phyloP scores from a whole-genome alignment of 352 stramenopile species.

The Phytophthora chlamydospora region DNA sequence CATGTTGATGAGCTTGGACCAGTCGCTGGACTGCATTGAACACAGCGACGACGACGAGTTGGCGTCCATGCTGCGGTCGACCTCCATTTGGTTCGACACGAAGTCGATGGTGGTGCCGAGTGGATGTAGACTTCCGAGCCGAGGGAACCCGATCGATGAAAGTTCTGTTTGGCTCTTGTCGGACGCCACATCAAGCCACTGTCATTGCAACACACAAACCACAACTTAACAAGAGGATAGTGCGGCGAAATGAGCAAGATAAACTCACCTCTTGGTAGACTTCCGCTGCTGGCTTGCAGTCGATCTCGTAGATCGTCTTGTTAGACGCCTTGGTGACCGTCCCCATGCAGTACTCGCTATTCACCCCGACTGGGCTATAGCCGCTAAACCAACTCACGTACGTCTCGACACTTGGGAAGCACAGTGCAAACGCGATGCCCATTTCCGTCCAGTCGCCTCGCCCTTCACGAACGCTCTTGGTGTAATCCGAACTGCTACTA shows the following conservation, averaged over 20 bases:
- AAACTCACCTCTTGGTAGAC: conserved; percentile 78
- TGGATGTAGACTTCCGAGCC: conserved; percentile 82
- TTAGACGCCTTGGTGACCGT: conserved; percentile 86
- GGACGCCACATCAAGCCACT: conserved; percentile 84
- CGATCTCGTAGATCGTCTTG: conserved; percentile 89
- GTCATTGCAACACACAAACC: conserved; percentile 49
- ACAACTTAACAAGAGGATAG: neutral
- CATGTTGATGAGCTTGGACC: conserved; percentile 86
- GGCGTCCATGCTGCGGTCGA: conserved; percentile 55
- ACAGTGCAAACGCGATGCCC: conserved; percentile 82
- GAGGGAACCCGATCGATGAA: conserved; percentile 79
- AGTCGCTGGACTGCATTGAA: conserved; percentile 84
- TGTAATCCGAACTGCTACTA: conserved; percentile 80
- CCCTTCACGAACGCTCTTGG: conserved; percentile 73
- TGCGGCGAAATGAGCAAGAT: neutral
- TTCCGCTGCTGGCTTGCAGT: conserved; percentile 79
- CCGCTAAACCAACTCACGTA: conserved; percentile 89
- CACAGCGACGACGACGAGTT: conserved; percentile 68
- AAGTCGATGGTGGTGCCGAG: conserved; percentile 86
- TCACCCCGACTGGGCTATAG: conserved; percentile 77
- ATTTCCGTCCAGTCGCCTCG: conserved; percentile 84
- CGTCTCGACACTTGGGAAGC: conserved; percentile 86
- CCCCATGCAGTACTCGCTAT: conserved; percentile 85
- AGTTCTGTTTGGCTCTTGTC: conserved; percentile 78
- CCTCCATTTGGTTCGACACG: conserved; percentile 72